phyloP scores from a whole-genome alignment of 257 asterid species.

The Solanum boliviense region DNA sequence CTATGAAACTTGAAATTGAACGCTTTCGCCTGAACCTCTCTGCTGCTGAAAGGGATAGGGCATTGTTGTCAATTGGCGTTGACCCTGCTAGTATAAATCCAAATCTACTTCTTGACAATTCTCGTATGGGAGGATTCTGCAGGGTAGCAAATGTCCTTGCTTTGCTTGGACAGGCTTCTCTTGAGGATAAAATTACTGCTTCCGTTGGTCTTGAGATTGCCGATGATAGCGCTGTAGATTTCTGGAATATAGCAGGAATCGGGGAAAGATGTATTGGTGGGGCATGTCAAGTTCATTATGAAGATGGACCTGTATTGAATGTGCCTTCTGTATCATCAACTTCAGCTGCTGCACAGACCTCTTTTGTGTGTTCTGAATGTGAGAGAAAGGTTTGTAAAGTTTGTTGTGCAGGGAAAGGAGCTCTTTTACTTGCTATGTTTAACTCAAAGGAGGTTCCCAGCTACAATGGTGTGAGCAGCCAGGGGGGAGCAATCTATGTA shows the following conservation, averaged over 20 bases:
- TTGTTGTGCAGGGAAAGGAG: constrained; percentile 94
- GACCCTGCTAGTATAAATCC: constrained; percentile 96
- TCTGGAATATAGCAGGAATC: constrained; percentile 73
- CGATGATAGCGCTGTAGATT: constrained; percentile 52
- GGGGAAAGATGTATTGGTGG: constrained; percentile 70
- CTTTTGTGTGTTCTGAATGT: constrained; percentile 64
- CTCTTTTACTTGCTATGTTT: constrained; percentile 44
- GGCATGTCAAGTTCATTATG: constrained; percentile 63
- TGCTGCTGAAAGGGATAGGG: constrained; percentile 95
- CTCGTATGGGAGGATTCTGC: constrained; percentile 60
- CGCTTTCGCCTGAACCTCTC: constrained; percentile 75
- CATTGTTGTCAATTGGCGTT: constrained; percentile 74
- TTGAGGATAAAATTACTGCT: constrained; percentile 77
- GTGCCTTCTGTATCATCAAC: constrained; percentile 26
- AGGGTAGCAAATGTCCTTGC: constrained; percentile 60
- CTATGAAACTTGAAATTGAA: constrained; percentile 89
- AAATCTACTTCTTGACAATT: constrained; percentile 59
- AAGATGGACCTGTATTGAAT: constrained; percentile 38
- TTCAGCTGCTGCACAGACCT: constrained; percentile 26
- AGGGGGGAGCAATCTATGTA: constrained; percentile 64
- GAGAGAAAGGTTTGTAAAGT: constrained; percentile 65
- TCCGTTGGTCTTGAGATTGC: constrained; percentile 69
- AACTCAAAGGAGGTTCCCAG: constrained; percentile 48
- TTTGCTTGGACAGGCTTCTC: constrained; percentile 69
- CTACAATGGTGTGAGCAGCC: constrained; percentile 38